Conservation (phyloP, 2,329 filamentous ascomycete species). For the Colletotrichum orchidophilum region DNA sequence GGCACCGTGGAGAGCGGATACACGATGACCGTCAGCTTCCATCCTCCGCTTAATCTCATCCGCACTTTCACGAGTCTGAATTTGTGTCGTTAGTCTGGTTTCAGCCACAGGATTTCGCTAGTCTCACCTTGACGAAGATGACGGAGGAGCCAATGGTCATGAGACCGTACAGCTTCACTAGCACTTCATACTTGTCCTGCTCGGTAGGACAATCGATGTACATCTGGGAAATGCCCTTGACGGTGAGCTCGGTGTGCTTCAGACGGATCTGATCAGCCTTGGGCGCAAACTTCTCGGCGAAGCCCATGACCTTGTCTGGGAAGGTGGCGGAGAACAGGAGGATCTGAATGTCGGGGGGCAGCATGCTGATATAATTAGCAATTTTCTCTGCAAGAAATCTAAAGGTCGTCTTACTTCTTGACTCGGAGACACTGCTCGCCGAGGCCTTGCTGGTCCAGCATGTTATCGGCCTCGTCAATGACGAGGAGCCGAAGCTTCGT, state of each 20-base stretch:
- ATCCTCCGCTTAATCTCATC: slow-evolving; percentile 86
- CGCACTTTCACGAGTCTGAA: slow-evolving; percentile 84
- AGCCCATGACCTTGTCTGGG: slow-evolving; percentile 84
- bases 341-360: slow-evolving; percentile 81
- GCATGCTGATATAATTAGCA: slow-evolving; percentile 63
- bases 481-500: slow-evolving; percentile 83
- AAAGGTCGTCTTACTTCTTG: slow-evolving; percentile 69
- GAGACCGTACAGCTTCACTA: slow-evolving; percentile 93
- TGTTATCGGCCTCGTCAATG: slow-evolving; percentile 97
- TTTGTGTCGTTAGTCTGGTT: background rate
- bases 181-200: slow-evolving; percentile 83
- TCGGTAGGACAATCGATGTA: slow-evolving; percentile 92
- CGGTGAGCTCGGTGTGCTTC: slow-evolving; percentile 89
- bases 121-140: slow-evolving; percentile 87
- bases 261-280: slow-evolving; percentile 88
- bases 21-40: slow-evolving; percentile 88
- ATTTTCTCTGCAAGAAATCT: background rate
- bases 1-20: slow-evolving; percentile 88
- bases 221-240: slow-evolving; percentile 97
- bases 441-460: slow-evolving; percentile 94
- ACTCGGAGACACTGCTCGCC: slow-evolving; percentile 95
- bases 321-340: slow-evolving; percentile 97
- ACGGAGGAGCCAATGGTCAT: slow-evolving; percentile 98
- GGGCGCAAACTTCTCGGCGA: slow-evolving; percentile 86
- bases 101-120: too few relatives aligned